phyloP scores from a whole-genome alignment of 768 basidiomycete genomes.

The Polyporus arcularius region DNA sequence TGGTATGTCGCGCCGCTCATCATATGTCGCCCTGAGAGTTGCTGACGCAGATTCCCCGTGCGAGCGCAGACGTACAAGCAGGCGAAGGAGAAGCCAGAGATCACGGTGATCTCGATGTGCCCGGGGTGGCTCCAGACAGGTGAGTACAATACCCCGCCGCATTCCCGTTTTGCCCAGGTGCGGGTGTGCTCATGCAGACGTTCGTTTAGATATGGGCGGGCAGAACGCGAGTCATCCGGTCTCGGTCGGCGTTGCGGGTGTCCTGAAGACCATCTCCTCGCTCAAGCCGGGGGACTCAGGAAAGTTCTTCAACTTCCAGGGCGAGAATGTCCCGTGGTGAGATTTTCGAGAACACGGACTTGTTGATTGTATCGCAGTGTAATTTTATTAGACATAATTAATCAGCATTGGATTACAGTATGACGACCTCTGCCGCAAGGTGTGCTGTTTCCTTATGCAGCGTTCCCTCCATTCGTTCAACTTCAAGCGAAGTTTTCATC shows the following conservation, averaged over 20 bases:
- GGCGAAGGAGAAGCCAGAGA: conserved; percentile 32
- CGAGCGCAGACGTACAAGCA: conserved; percentile 36
- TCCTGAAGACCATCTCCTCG: conserved; percentile 28
- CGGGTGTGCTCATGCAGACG: too few species aligned
- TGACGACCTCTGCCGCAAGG: too few species aligned
- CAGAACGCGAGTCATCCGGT: conserved; percentile 28
- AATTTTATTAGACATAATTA: too few species aligned
- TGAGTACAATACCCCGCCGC: conserved; percentile 10
- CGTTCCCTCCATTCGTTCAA: too few species aligned
- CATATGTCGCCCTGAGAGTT: neutral
- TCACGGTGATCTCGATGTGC: conserved; percentile 33
- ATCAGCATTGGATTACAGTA: too few species aligned
- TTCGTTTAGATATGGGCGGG: conserved; percentile 36
- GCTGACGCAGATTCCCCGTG: too few species aligned
- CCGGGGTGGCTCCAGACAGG: conserved; percentile 44
- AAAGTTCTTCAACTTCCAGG: conserved; percentile 32
- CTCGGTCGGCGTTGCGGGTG: conserved; percentile 29
- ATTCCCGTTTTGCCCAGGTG: too few species aligned
- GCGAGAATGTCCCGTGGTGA: conserved; percentile 33
- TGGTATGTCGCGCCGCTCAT: conserved; percentile 25
- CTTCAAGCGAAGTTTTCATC: too few species aligned
- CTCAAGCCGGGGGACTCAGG: conserved; percentile 30
- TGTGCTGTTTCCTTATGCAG: too few species aligned
- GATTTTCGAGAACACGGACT: neutral
- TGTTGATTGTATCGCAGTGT: too few species aligned